Base-by-base conservation (phyloP, 148 eudicot genomes). In the Camellia sinensis region DNA sequence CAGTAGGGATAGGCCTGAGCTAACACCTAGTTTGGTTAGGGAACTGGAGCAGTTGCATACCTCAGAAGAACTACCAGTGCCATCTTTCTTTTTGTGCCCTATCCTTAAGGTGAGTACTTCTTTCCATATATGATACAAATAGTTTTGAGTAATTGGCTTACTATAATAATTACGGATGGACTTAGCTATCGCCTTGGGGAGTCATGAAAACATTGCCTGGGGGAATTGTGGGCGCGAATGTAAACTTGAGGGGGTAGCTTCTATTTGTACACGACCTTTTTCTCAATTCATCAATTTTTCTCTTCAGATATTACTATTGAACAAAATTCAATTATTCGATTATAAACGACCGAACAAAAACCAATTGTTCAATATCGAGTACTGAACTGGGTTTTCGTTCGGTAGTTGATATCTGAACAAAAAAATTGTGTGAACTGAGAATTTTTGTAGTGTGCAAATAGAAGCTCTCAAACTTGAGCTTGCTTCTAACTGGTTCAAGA, bases 71-170 rank as follows among this genome's bases (percentile, higher is more conserved):
- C 89, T 87, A 41, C 67, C 80, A 21, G 85, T 86, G 75, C 95
- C 95, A 56, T 89, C 95, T 19, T 88, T 86, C 88, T 93, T 93
- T 81, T 71, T 89, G 62, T 93, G 97, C 80, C 95, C 97, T 19
- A 93, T 93, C 67, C 85, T 82, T 77, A 87, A 87, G 87, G 97
- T 91, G 71, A 85, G 88, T 75, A 50, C 53, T 77, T 48, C 70
- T 40, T 70, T 7, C 75, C 61, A 21, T 14, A 29, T 13, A 29
- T 48, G 65, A 21, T 15, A 43, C 48, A 44, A 48, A 12, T 53
- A 18, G 57, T 8, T 5, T 37, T 41, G 11, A 40, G 5, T n/a
- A 19, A 56, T 72, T 3, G 44, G 40, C 11, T 52, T 3, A 21
- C 59, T 15, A 21, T 40, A 4, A 52, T 71, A 48, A 12, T 21